These are phyloP conservation scores for Linderniella brevidens DNA, from an alignment of 257 asterid genomes.

Conservation along the genomic window DNA sequence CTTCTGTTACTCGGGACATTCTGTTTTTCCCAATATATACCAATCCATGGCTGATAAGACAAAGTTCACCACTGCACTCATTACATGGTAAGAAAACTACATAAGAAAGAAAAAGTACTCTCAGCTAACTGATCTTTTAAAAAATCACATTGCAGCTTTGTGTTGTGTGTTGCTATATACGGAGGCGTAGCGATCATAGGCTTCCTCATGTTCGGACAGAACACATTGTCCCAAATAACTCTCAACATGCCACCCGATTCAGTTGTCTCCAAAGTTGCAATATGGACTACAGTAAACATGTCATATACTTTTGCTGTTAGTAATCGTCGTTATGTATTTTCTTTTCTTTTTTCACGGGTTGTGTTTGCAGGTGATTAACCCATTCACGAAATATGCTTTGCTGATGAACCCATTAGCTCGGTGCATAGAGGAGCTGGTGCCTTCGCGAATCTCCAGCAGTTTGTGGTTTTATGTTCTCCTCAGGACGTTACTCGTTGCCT, in stretches of 20 bases:
- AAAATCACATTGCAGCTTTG: slow-evolving; percentile 30
- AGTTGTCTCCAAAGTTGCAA: slow-evolving; percentile 41
- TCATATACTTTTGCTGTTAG: not conserved
- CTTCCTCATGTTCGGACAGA: slow-evolving; percentile 66
- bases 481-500: slow-evolving; percentile 48
- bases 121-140: not conserved
- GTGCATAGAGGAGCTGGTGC: slow-evolving; percentile 66
- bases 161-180: slow-evolving; percentile 37
- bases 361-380: slow-evolving; percentile 56
- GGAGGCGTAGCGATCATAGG: slow-evolving; percentile 67
- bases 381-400: slow-evolving; percentile 74
- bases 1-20: slow-evolving; percentile 69
- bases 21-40: slow-evolving; percentile 81
- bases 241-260: slow-evolving; percentile 52
- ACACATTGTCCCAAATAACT: slow-evolving; percentile 61
- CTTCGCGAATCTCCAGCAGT: slow-evolving; percentile 22
- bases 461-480: slow-evolving; percentile 45
- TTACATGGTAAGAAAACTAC: slow-evolving; percentile 25
- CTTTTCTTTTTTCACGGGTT: not conserved
- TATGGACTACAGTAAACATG: slow-evolving; percentile 62
- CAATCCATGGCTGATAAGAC: slow-evolving; percentile 89
- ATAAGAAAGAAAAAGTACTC: not conserved
- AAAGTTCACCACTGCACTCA: slow-evolving; percentile 48
- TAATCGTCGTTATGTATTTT: not conserved
- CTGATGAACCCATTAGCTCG: slow-evolving; percentile 69